Conservation (phyloP, 805 yeast genomes). For the Henningerozyma blattae region DNA sequence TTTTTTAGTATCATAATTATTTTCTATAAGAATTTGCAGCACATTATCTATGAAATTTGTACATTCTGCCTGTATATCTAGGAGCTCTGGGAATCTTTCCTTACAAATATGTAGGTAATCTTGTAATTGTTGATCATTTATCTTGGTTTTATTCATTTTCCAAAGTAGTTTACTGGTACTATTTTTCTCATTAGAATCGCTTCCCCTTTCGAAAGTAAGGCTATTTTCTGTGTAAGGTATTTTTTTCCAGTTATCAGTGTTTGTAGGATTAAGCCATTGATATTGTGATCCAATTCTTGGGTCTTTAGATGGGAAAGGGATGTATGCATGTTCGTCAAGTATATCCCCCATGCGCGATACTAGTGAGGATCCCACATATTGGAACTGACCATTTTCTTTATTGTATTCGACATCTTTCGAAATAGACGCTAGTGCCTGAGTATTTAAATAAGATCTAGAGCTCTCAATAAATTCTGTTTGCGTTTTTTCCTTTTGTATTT, state of each 20-base stretch:
- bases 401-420: constrained; percentile 4
- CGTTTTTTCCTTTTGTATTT: constrained; percentile 3
- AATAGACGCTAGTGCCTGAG: constrained; percentile 7
- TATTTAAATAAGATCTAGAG: constrained; percentile 6
- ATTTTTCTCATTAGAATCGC: constrained; percentile 26
- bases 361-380: constrained; percentile 19
- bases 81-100: constrained; percentile 39
- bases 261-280: constrained; percentile 20
- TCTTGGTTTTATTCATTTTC: constrained; percentile 31
- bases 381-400: constrained; percentile 17
- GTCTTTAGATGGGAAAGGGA: constrained; percentile 19
- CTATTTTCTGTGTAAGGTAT: constrained; percentile 4
- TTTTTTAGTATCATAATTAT: constrained; percentile 35
- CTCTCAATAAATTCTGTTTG: constrained; percentile 3
- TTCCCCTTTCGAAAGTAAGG: constrained; percentile 53
- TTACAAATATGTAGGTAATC: constrained; percentile 41
- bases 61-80: constrained; percentile 47
- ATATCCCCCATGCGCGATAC: constrained; percentile 13
- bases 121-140: constrained; percentile 29
- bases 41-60: constrained; percentile 79
- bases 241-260: constrained; percentile 5
- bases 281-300: constrained; percentile 16
- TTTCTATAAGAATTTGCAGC: constrained; percentile 39
- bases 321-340: constrained; percentile 7
- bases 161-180: constrained; percentile 56